A percentile compares a stretch with the other conserved stretches of the same genome.
Conservation (phyloP, 306 rosid species). For the Amphicarpaea edgeworthii region DNA sequence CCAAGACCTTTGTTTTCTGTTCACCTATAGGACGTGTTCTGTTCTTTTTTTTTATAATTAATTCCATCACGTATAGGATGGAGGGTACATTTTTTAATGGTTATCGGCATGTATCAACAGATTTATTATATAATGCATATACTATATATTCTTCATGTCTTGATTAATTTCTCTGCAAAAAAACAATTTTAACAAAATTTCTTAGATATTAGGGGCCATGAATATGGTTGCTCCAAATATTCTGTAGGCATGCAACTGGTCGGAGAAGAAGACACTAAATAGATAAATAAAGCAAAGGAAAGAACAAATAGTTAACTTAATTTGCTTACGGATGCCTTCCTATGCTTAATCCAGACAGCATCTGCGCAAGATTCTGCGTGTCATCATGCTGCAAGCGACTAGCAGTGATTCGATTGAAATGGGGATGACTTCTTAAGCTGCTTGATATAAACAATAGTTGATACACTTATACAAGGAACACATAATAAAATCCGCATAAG, state of each 20-base stretch:
- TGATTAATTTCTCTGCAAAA: neutral
- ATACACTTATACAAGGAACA: constrained; percentile 13
- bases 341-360: constrained; percentile 76
- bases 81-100: neutral
- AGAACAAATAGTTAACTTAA: constrained; percentile 29
- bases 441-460: constrained; percentile 23
- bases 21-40: too few species aligned
- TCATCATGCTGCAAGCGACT: constrained; percentile 75
- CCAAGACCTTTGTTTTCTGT: too few species aligned
- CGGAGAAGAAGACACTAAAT: neutral
- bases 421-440: constrained; percentile 93
- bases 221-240: constrained; percentile 2
- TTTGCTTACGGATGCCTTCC: constrained; percentile 91
- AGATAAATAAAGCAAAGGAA: constrained; percentile 37
- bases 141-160: neutral
- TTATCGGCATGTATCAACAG: constrained; percentile 5
- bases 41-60: too few species aligned
- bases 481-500: constrained; percentile 34
- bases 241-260: constrained; percentile 1
- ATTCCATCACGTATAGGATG: neutral
- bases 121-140: constrained; percentile 4
- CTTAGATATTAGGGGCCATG: neutral
- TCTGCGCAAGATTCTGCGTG: constrained; percentile 65
- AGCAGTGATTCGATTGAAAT: constrained; percentile 60
- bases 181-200: neutral